Base-by-base conservation (phyloP, 2,329 filamentous ascomycete species). In the Trichoderma lentiforme region DNA sequence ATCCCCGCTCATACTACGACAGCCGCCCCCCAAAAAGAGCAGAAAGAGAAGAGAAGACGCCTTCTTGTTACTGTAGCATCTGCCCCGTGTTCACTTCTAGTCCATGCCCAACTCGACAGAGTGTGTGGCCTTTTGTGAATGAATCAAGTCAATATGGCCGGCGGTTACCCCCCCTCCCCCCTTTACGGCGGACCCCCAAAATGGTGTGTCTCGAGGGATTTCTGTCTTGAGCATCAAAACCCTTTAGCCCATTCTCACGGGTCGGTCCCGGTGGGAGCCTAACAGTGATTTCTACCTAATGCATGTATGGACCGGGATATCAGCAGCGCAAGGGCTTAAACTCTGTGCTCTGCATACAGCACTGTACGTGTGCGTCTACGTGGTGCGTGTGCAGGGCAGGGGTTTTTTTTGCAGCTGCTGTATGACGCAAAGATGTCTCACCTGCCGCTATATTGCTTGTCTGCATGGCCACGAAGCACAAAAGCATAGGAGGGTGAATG, bases 1-100 rank as follows among this genome's bases (percentile, higher is more conserved):
- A 66, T 61, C 56, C 70, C 63, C 57, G 57, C 66, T 47, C 70
- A 72, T 43, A 47, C 66, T 63, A 69, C 26, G 66, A 32, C 51
- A 39, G 32, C 34, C 64, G 64, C 7, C 15, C 21, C 26, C 26
- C 26, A 43, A 69, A 30, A 60, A 51, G 14, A 69, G 28, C 11
- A 61, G 36, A 69, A 67, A 58, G 47, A 65, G 26, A 65, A 51
- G 28, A 67, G 26, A 65, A 53, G 28, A 67, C 32, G 24, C 24
- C 26, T 58, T 61, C 12, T 69, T 34, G 36, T 34, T 61, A 36
- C 53, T 26, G 69, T 71, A 71, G 70, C 62, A 71, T 39, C 51
- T 71, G 56, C 70, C 34, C 32, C 39, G 47, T 65, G 60, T 47
- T 71, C n/a, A 24, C 62, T 34, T 34, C 26, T 18, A 47, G 21